Base-by-base conservation (phyloP, 2,329 filamentous ascomycete species). In the Ilyonectria sp. region DNA sequence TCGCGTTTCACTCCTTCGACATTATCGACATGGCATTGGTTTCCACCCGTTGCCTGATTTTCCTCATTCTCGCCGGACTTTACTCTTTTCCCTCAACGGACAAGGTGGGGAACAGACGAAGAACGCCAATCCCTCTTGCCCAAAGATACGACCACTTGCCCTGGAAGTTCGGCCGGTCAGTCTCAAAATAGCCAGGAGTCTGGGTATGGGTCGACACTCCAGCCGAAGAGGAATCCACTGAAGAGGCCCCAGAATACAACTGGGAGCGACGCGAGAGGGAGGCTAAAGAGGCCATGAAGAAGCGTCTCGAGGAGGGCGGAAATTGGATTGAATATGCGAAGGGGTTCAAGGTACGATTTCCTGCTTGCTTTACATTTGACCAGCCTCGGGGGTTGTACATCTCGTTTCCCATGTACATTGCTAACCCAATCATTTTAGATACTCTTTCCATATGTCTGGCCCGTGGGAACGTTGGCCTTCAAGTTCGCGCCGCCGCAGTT, bases 401-500 rank as follows among this genome's bases (percentile, higher is more conserved):
- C 19, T 6, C 17, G 35, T 19, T 31, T 23, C 40, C n/a, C 10
- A 11, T 1, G 33, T 2, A 2, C 15, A 47, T 53, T 26, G 44
- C 59, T 52, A 26, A 67, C 61, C 11, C 2, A n/a, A 23, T 9
- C 3, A 26, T 23, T n/a, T 15, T 63, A 91, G 89, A 82, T 95
- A 40, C 92, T 97, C 77, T 83, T 95, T 31, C 93, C 93, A 0
- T 93, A 94, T 75, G 84, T 97, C 21, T 95, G 93, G 89, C 94
- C 94, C 1, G 86, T 58, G 87, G 90, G 47, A 88, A 92, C 74
- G 86, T 84, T 60, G 79, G 82, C 15, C 86, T 96, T 19, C 93
- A 96, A 77, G 78, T 92, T 19, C 90, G 91, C 60, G 88, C 93
- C 21, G 82, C 87, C 11, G 84, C 93, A 4, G 91, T 96, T 50